Conservation (phyloP, 2,329 filamentous ascomycete species). For the Neopestalotiopsis rosae region DNA sequence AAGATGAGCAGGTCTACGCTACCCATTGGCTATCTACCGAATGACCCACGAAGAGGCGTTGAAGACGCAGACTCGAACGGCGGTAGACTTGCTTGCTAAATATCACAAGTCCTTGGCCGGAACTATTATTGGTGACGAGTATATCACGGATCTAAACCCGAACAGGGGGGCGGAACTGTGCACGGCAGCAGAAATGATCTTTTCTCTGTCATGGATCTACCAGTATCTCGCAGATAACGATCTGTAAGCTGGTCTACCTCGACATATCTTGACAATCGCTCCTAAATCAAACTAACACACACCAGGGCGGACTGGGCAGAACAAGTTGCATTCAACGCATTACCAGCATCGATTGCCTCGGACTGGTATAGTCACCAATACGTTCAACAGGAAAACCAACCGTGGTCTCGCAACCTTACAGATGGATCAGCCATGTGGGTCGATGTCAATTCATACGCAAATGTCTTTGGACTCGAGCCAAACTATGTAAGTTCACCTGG, state of each 20-base stretch:
- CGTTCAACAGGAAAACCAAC: slow-evolving; percentile 58
- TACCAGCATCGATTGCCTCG: slow-evolving; percentile 53
- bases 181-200: slow-evolving; percentile 35
- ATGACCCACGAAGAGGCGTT: slow-evolving; percentile 43
- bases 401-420: slow-evolving; percentile 49
- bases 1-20: slow-evolving; percentile 40
- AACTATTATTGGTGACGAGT: slow-evolving; percentile 47
- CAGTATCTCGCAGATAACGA: slow-evolving; percentile 32
- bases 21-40: slow-evolving; percentile 45
- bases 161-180: slow-evolving; percentile 41
- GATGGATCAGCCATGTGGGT: slow-evolving; percentile 41
- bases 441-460: slow-evolving; percentile 49
- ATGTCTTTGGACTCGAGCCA: slow-evolving; percentile 57
- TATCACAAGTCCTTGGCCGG: slow-evolving; percentile 48
- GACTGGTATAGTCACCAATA: slow-evolving; percentile 64
- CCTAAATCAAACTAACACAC: not conserved
- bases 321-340: slow-evolving; percentile 55
- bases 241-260: not conserved
- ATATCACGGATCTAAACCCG: slow-evolving; percentile 42
- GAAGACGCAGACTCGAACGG: slow-evolving; percentile 41
- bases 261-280: too few relatives aligned
- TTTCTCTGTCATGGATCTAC: slow-evolving; percentile 35
- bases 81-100: slow-evolving; percentile 41
- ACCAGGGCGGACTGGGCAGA: slow-evolving; percentile 53
- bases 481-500: slow-evolving; percentile 41